Evolutionary conservation across 2,329 filamentous ascomycete species (phyloP), one percentile per base, ranked within the genome.

Genomic region (Neopestalotiopsis rosae): DNA sequence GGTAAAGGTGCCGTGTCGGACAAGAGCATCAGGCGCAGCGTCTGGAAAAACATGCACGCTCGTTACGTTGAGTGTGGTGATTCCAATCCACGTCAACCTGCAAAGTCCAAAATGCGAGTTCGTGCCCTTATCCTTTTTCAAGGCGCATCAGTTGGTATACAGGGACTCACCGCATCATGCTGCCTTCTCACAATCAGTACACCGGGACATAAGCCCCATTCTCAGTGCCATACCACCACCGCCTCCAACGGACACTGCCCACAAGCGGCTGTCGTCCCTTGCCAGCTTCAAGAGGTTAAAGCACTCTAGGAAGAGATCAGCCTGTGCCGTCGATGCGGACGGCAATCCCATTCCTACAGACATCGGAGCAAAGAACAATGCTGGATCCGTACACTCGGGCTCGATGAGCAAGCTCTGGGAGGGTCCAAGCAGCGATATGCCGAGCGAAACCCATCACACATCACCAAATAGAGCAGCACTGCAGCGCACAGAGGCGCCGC

Each of bases 91-190:
- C 71, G 83, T 84, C 17, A 84, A 83, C 42, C 77, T 87, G 9
- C 80, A 81, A 2, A 85, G 85, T 28, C 80, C 85, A 1, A 84
- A 84, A 34, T 87, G 88, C 74, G 83, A 86, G 67, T 91, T 91
- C 71, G 83, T 87, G 1, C 90, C 91, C 0, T 80, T 92, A 38
- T 86, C 81, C 59, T 89, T 93, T 72, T 92, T 93, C 81, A 89
- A 88, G 72, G 82, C 87, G 7, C 89, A 90, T 69, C 91, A 93
- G 77, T 86, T 91, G 70, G 85, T 88, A 0, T 87, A 90, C 72
- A 82, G 85, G 34, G 84, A 84, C 69, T 83, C 85, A 40, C 80
- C 83, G 0, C 87, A 89, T 71, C 85, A 89, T 59, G 83, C 88
- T 4, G 85, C 84, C 2, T 93, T 93, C 73, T 84, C 86, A 1